phyloP scores from a whole-genome alignment of 2,329 filamentous ascomycete species.

The Verticillium alfalfae region DNA sequence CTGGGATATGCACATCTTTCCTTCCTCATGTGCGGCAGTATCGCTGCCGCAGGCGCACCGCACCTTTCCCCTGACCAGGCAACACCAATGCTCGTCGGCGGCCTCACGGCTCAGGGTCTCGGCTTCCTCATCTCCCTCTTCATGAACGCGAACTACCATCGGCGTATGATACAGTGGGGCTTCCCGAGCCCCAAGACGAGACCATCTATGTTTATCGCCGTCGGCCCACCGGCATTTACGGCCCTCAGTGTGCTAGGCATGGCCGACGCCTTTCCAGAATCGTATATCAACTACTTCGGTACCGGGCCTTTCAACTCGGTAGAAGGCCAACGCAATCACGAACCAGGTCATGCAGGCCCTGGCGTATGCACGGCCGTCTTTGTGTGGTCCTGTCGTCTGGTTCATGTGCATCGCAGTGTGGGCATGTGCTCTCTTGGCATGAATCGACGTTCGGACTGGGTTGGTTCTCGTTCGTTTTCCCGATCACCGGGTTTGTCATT shows the following conservation, averaged over 20 bases:
- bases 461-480: not conserved
- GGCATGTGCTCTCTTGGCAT: not conserved
- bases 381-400: conserved; percentile 30
- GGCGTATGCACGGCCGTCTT: conserved; percentile 14
- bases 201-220: conserved; percentile 60
- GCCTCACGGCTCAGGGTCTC: conserved; percentile 55
- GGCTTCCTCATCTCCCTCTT: conserved; percentile 53
- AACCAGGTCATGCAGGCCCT: conserved; percentile 9
- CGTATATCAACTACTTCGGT: not conserved
- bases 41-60: conserved; percentile 46
- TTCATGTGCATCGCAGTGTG: conserved; percentile 35
- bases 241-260: conserved; percentile 22
- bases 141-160: conserved; percentile 56
- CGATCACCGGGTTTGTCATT: not conserved
- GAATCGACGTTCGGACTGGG: not conserved
- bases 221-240: conserved; percentile 50
- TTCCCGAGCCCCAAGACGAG: conserved; percentile 44
- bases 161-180: conserved; percentile 48
- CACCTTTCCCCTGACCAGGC: conserved; percentile 40
- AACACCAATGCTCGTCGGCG: conserved; percentile 50
- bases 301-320: not conserved
- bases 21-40: conserved; percentile 58
- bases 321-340: not conserved
- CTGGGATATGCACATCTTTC: conserved; percentile 61
- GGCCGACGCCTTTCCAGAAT: conserved; percentile 15